phyloP scores from a whole-genome alignment of 805 yeast genomes.

The Sugiyamaella marilandica region DNA sequence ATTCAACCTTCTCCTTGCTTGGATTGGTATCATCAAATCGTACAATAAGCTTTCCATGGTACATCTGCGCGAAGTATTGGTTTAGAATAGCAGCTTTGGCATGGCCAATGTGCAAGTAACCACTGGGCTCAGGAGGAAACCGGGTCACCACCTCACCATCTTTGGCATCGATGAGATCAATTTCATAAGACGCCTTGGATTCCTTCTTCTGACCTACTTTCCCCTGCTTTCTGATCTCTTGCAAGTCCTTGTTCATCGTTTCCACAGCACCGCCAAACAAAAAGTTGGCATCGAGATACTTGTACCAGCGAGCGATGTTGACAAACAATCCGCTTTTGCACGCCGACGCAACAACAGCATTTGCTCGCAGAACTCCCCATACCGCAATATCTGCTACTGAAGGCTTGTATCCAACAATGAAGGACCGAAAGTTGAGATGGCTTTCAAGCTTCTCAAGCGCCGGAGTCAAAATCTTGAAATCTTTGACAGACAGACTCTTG shows the following conservation, averaged over 20 bases:
- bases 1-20: conserved; percentile 90
- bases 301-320: conserved; percentile 93
- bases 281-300: conserved; percentile 59
- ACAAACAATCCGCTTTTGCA: conserved; percentile 78
- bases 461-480: conserved; percentile 77
- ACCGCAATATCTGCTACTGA: conserved; percentile 78
- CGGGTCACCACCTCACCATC: conserved; percentile 96
- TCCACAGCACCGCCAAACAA: conserved; percentile 66
- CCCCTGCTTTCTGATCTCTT: conserved; percentile 67
- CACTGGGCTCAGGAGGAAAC: conserved; percentile 99
- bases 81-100: conserved; percentile 97
- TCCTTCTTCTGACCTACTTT: conserved; percentile 71
- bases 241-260: conserved; percentile 58
- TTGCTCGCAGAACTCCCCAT: conserved; percentile 93
- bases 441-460: conserved; percentile 77
- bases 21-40: conserved; percentile 99
- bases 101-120: conserved; percentile 98
- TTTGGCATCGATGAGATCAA: conserved; percentile 84
- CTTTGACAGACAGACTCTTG: conserved; percentile 68
- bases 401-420: conserved; percentile 59
- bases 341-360: conserved; percentile 87
- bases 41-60: conserved; percentile 93
- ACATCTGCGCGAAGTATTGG: conserved; percentile 92
- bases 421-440: conserved; percentile 81
- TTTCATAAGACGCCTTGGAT: conserved; percentile 93